phyloP scores from a whole-genome alignment of 352 stramenopile genomes.

The Phytophthora fragariaefolia region DNA sequence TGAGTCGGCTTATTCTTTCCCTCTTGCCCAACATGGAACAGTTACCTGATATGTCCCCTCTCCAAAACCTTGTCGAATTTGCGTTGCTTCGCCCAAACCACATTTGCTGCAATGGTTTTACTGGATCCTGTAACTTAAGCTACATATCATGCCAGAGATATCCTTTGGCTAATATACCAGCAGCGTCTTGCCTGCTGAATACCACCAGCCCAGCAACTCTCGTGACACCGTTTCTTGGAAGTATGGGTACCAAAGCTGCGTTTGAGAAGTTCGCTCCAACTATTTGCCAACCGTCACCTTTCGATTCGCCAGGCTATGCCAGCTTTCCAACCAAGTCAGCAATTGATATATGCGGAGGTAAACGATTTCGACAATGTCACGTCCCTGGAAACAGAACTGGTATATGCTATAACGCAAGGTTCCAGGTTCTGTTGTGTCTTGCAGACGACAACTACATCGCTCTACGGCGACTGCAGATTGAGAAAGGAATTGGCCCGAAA shows the following conservation, averaged over 20 bases:
- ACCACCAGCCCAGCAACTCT: background rate
- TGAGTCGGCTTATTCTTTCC: conserved; percentile 14
- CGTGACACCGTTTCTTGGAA: conserved; percentile 17
- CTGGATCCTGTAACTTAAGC: conserved; percentile 34
- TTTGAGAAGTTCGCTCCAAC: conserved; percentile 25
- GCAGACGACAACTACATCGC: conserved; percentile 25
- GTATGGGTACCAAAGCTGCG: conserved; percentile 1
- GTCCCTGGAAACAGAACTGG: conserved; percentile 25
- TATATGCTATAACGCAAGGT: conserved; percentile 30
- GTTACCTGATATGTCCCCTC: conserved; percentile 19
- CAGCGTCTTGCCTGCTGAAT: conserved; percentile 18
- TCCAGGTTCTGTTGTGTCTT: conserved; percentile 40
- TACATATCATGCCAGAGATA: conserved; percentile 30
- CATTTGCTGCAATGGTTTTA: conserved; percentile 49
- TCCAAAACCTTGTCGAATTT: conserved; percentile 25
- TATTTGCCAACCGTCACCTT: conserved; percentile 20
- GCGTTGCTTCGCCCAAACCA: conserved; percentile 10
- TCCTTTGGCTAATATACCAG: background rate
- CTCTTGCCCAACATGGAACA: conserved; percentile 21
- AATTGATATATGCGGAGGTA: conserved; percentile 30
- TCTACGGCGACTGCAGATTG: conserved; percentile 35
- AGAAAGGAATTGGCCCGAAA: conserved; percentile 21
- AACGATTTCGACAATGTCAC: conserved; percentile 25
- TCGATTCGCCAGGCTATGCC: conserved; percentile 10
- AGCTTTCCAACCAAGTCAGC: conserved; percentile 14